Evolutionary conservation across 2,329 filamentous ascomycete species (phyloP), one percentile per base, ranked within the genome.

Genomic region (Tolypocladium tropicale): DNA sequence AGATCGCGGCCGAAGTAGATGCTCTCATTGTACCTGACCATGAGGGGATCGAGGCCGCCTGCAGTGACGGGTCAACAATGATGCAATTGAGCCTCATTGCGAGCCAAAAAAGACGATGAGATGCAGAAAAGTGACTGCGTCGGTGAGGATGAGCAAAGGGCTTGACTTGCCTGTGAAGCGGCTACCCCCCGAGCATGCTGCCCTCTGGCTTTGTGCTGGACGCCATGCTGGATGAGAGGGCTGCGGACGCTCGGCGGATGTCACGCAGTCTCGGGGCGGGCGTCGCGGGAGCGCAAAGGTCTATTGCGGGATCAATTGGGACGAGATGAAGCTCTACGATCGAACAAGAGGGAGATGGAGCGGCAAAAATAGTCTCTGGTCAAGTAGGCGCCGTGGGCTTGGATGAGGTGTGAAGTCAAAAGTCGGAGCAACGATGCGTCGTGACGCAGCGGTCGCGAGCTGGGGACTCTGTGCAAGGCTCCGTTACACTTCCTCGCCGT

Each of bases 41-140:
- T 95, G 54, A 95, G 80, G 55, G 90, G 89, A 73, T 95, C 89
- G 62, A 93, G 83, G 63, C 82, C 87, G 76, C 89, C 88, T 88
- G 64, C 56, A 51, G 18, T 46, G 55, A 28, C 54, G 58, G 49
- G 60, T 66, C 52, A 69, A 62, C 55, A 6, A 57, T 25, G 25
- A 2, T 30, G 11, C 6, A 14, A 30, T n/a, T 18, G 43, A n/a
- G 16, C 25, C 5, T 16, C 25, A 4, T 32, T 6, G 12, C 4
- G 21, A 28, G 34, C 39, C 46, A 21, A 9, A 30, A 53, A 4
- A 7, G 7, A 48, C 28, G 48, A 18, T 52, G 30, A 46, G 36
- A 32, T 39, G 57, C 34, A 49, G 11, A 21, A 23, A n/a, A 10
- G n/a, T 7, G 7, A 4, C n/a, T 7, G 5, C 5, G 9, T n/a